These are phyloP conservation scores for Colletotrichum musae DNA, from an alignment of 2,329 filamentous ascomycete species.

Conservation along the genomic window DNA sequence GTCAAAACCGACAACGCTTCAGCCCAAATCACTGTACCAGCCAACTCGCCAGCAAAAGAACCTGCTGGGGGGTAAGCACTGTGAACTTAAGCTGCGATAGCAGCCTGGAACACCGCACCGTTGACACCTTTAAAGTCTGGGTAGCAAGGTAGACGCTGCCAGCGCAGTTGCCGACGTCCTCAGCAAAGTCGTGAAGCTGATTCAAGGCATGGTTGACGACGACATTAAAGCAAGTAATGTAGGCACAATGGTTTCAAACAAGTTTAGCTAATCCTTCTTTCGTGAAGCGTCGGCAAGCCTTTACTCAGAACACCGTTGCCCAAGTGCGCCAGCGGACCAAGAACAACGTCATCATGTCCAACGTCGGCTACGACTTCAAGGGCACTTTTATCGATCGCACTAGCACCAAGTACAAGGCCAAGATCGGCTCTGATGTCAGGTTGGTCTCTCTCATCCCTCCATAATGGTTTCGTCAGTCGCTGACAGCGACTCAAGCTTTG, in stretches of 20 bases:
- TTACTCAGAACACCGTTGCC: not conserved
- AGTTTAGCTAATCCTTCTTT: not conserved
- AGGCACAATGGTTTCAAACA: not conserved
- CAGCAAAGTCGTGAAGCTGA: not conserved
- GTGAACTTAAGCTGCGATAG: too few species aligned
- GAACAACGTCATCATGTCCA: not conserved
- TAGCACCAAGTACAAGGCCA: not conserved
- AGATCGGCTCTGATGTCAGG: not conserved
- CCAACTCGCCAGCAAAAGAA: not conserved
- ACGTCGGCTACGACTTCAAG: not conserved
- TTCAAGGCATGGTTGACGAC: not conserved
- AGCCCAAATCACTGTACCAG: not conserved
- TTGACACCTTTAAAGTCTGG: not conserved
- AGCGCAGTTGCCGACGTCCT: not conserved
- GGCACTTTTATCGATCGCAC: not conserved
- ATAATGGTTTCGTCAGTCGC: not conserved
- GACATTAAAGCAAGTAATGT: not conserved
- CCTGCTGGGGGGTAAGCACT: not conserved
- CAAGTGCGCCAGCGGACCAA: not conserved
- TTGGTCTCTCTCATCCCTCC: not conserved
- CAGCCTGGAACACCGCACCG: too few species aligned
- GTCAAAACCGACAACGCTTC: not conserved
- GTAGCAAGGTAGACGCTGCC: not conserved
- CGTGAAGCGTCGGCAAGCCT: not conserved
- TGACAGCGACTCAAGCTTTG: not conserved